Percentiles rank a stretch among this genome's conserved stretches.
phyloP scores from a whole-genome alignment of 306 rosid genomes.

The Dalbergia cultrata region DNA sequence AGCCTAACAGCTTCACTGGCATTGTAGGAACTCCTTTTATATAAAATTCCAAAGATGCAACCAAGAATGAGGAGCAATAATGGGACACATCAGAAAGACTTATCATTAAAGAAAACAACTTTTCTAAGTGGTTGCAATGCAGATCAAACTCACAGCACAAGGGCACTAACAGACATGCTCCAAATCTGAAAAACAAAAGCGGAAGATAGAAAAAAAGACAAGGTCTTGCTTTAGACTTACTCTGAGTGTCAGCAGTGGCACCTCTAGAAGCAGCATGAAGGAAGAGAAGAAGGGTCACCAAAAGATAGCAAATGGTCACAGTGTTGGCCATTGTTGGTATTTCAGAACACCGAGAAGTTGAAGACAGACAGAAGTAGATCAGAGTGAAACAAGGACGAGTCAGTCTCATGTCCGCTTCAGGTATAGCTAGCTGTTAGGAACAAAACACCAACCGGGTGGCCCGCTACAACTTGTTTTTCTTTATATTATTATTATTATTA shows the following conservation, averaged over 20 bases:
- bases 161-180: not conserved
- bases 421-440: not conserved
- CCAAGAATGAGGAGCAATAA: conserved; percentile 39
- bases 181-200: conserved; percentile 45
- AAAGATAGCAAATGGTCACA: conserved; percentile 24
- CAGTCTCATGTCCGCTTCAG: conserved; percentile 37
- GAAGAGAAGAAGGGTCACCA: conserved; percentile 36
- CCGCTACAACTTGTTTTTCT: conserved; percentile 19
- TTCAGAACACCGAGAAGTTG: conserved; percentile 25
- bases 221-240: conserved; percentile 39
- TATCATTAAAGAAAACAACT: conserved; percentile 21
- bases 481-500: too few species aligned
- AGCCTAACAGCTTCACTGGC: conserved; percentile 30
- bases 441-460: conserved; percentile 48
- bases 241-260: conserved; percentile 48
- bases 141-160: conserved; percentile 35
- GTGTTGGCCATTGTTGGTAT: conserved; percentile 59
- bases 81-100: not conserved
- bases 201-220: not conserved
- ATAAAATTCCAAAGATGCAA: conserved; percentile 31
- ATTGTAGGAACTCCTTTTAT: conserved; percentile 7
- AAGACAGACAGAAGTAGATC: conserved; percentile 18
- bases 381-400: conserved; percentile 6
- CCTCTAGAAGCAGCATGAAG: conserved; percentile 42
- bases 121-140: not conserved